phyloP scores from a whole-genome alignment of 345 rosid species.

The Boechera stricta region DNA sequence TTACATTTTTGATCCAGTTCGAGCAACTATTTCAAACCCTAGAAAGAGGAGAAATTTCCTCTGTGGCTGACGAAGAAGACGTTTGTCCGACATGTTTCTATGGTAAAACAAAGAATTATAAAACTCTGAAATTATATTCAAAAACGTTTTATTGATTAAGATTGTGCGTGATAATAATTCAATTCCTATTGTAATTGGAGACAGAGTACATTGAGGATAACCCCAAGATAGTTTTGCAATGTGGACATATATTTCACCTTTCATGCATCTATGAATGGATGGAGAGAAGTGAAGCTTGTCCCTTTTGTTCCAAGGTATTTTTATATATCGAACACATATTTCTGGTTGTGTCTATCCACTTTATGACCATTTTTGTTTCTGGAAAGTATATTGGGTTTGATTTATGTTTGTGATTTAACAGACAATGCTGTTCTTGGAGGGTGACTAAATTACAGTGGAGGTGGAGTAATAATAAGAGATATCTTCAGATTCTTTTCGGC shows the following conservation, averaged over 20 bases:
- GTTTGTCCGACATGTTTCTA: constrained; percentile 59
- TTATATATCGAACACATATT: neutral
- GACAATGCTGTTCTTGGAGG: constrained; percentile 39
- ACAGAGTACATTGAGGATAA: constrained; percentile 55
- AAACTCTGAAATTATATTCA: neutral
- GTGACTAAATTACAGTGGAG: constrained; percentile 18
- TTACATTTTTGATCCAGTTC: constrained; percentile 5
- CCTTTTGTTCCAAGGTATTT: constrained; percentile 57
- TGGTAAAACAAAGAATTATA: constrained; percentile 43
- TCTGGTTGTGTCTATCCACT: neutral
- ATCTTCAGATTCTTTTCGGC: neutral
- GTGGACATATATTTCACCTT: constrained; percentile 59
- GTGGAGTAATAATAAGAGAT: constrained; percentile 13
- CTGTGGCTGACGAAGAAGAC: constrained; percentile 44
- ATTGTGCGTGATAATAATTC: constrained; percentile 1
- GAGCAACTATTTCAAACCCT: constrained; percentile 25
- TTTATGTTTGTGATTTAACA: constrained; percentile 27
- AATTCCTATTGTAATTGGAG: constrained; percentile 9
- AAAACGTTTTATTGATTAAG: neutral
- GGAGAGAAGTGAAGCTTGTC: constrained; percentile 64
- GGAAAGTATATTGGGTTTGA: neutral
- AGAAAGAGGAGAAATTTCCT: neutral
- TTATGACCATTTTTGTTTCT: neutral
- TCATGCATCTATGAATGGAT: constrained; percentile 66
- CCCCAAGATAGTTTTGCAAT: constrained; percentile 51